A percentile compares a stretch with the other conserved stretches of the same genome.
These are phyloP conservation scores for Fusarium robinianum DNA, from an alignment of 2,329 filamentous ascomycete genomes.

Conservation along the genomic window DNA sequence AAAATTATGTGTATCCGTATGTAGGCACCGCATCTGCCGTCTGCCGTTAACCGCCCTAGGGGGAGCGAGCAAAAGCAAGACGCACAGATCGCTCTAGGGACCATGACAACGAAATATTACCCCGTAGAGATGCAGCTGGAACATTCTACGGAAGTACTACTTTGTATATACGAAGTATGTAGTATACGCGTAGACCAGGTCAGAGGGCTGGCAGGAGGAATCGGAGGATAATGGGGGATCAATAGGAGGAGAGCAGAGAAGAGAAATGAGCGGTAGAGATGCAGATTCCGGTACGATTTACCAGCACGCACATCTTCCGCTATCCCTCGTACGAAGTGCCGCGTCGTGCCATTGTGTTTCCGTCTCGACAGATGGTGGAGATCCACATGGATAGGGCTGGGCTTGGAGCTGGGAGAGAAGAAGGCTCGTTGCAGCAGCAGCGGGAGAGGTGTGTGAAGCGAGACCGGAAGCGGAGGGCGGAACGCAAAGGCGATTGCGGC, in stretches of 20 bases:
- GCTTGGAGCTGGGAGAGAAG: neutral
- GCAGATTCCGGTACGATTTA: neutral
- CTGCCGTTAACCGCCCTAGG: constrained; percentile 17
- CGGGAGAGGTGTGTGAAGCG: no score
- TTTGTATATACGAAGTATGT: no score
- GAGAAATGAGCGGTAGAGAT: neutral
- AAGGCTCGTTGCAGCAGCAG: constrained; percentile 5
- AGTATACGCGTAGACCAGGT: no score
- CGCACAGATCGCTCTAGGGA: constrained; percentile 20
- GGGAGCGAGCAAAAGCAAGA: neutral
- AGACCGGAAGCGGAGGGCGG: constrained; percentile 1
- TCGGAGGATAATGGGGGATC: no score
- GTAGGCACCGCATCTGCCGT: neutral
- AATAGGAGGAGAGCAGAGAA: constrained; percentile 1
- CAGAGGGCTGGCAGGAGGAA: neutral
- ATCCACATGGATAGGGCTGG: constrained; percentile 14
- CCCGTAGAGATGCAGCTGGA: constrained; percentile 6
- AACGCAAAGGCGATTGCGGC: constrained; percentile 7
- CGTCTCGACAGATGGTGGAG: constrained; percentile 8
- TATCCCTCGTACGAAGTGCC: constrained; percentile 1
- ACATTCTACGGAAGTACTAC: neutral
- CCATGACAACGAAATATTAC: constrained; percentile 11
- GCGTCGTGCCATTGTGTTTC: constrained; percentile 6
- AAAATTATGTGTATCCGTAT: constrained; percentile 7
- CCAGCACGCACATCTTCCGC: neutral